Base-by-base conservation (phyloP, 1,284 basidiomycete species). In the Irpex sp. region DNA sequence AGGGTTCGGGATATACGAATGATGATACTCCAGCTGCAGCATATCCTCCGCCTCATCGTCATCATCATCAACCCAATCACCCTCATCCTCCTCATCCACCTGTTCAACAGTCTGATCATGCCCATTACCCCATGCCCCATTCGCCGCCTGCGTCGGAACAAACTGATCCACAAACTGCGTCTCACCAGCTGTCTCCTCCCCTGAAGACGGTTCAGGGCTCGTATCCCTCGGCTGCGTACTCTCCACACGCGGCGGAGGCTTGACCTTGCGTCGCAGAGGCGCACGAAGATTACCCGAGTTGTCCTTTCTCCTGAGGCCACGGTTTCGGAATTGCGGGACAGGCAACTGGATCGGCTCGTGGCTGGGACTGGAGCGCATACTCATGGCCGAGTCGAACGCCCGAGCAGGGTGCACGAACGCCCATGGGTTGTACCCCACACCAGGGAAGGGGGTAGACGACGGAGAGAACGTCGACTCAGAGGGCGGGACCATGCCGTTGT, bases 211-310 rank as follows among this genome's bases (percentile, higher is more conserved):
- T 74, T 92, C 91, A 0, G 88, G 90, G 68, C 86, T 91, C 15
- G 89, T 92, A 67, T 92, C 90, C 58, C 89, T 77, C 6, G 91
- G 89, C 69, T 92, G 89, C 0, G 91, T 92, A 68, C 89, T 92
- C 67, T 91, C 88, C 7, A 92, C 90, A 7, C 91, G 80, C 13
- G 88, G 88, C 1, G 89, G 90, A 1, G 85, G 85, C 70, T 84
- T 85, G 15, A 77, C 71, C 58, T 83, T 73, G 51, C 73, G 72
- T 36, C 70, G 70, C 37, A 60, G 64, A 11, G 67, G 79, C 70
- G 68, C 71, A 68, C 67, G 82, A 21, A 78, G 54, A 58, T 76
- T 78, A 9, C 62, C 49, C n/a, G 76, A 76, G 31, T 71, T 74
- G 64, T 80, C 76, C 6, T 76, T 74, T 17, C 73, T 69, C 59